Base-by-base conservation (phyloP, 2,329 filamentous ascomycete genomes). In the Neonectria coccinea region DNA sequence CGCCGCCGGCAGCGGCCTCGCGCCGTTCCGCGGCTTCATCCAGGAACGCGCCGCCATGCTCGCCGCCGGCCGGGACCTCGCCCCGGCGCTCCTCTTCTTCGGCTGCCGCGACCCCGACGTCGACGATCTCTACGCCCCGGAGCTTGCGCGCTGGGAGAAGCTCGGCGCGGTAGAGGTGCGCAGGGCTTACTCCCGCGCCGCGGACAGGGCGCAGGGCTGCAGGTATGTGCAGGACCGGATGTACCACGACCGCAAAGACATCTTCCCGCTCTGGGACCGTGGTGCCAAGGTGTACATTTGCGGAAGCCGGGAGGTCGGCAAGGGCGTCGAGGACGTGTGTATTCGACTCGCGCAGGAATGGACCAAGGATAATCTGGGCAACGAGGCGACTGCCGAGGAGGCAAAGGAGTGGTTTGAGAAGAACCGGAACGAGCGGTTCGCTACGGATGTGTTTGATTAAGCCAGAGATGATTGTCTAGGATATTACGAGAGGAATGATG, bases 221-320 rank as follows among this genome's bases (percentile, higher is more conserved):
- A 77, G 75, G 67, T 83, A 84, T 65, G 83, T 85, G 12, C 83
- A 85, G 74, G 79, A 86, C 50, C 72, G 80, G 6, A 62, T 86
- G 56, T 74, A 70, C 10, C 75, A 72, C 4, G 77, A 82, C 57
- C 68, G 75, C 6, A 72, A 78, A 2, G 78, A 81, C 42, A 66
- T 83, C 3, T 65, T 72, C 14, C 67, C 75, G 22, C 71, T 83
- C 20, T 85, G 82, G 81, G 63, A 76, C 5, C 66, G 73, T 9
- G 83, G 80, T 4, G 83, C 89, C 0, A 85, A 85, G 71, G 78
- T 91, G 0, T 92, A 87, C 70, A 84, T 92, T 2, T 93, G 91
- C 73, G 91, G 91, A 4, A 87, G 86, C 47, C 79, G 81, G 5
- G 79, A 78, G 14, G 79, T 88, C 1, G 84, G 83, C 18, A 80